Base-by-base conservation (phyloP, 2,329 filamentous ascomycete species). In the Ophiostoma ips region DNA sequence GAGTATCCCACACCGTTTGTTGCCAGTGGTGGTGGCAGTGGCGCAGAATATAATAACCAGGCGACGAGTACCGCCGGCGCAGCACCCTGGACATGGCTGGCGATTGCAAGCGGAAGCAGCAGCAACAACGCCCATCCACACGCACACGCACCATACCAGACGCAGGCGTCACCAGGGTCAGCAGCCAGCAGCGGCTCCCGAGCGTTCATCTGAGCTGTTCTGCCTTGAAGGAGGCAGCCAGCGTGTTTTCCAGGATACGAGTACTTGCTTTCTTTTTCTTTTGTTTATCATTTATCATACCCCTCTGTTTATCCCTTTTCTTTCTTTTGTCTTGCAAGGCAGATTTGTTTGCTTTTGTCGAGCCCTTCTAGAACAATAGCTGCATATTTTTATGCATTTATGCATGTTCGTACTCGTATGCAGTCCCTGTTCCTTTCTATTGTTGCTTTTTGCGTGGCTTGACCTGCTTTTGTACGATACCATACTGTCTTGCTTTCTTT, bases 151-250 rank as follows among this genome's bases (percentile, higher is more conserved):
- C n/a, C n/a, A n/a, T n/a, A 34, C 28, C 43, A 45, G 43, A 52
- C 55, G 46, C 54, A 44, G 35, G 46, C 40, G 37, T 55, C 55
- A 16, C n/a, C 48, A 34, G 47, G 19, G 41, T 56, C 53, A 30
- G 16, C 35, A 15, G 52, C 43, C 13, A 52, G 54, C 50, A 54
- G 54, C 48, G 52, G 50, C 5, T 43, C 49, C 24, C 41, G 49
- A 46, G 52, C 50, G 6, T 55, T 54, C 37, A 46, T 55, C 21
- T 55, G 16, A 30, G 33, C 16, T 9, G 30, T 24, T 19, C 41
- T 3, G 2, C 12, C 8, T 15, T 19, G 30, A 40, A n/a, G n/a
- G n/a, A n/a, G n/a, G n/a, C n/a, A n/a, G n/a, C n/a, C n/a, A n/a
- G n/a, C n/a, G n/a, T n/a, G n/a, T n/a, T n/a, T n/a, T n/a, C n/a